Evolutionary conservation across 805 yeast genomes (phyloP).

Genomic region (Candida anglica): DNA sequence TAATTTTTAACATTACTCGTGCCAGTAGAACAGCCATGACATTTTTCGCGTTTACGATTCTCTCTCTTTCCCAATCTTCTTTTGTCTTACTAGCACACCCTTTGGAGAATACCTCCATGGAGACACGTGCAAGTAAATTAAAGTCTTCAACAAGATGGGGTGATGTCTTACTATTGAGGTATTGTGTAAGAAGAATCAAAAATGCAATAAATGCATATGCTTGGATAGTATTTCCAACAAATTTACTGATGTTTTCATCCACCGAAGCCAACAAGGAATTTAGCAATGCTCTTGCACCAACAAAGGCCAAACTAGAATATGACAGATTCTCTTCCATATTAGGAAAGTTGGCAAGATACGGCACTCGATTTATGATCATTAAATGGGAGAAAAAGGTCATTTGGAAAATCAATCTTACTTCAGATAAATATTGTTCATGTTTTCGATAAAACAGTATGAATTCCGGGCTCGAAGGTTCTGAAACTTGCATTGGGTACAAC

Average conservation of each 20-base stretch:
- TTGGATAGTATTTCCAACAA: conserved; percentile 15
- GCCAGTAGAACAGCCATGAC: conserved; percentile 14
- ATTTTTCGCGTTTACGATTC: conserved; percentile 4
- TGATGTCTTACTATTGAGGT: background rate
- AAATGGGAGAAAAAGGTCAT: conserved; percentile 22
- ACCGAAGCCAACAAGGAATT: conserved; percentile 12
- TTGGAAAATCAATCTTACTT: conserved; percentile 12
- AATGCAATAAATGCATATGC: conserved; percentile 21
- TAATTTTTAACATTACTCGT: conserved; percentile 19
- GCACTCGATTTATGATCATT: conserved; percentile 23
- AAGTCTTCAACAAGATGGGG: background rate
- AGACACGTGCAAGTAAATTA: background rate
- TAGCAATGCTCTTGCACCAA: conserved; percentile 24
- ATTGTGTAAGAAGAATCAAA: conserved; percentile 17
- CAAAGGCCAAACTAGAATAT: conserved; percentile 18
- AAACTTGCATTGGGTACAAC: conserved; percentile 7
- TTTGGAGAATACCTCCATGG: conserved; percentile 2
- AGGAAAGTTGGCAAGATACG: conserved; percentile 14
- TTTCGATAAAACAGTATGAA: background rate
- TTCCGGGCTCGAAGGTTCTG: background rate
- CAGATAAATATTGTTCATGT: background rate
- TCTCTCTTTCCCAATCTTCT: conserved; percentile 3
- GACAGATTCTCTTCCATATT: conserved; percentile 10
- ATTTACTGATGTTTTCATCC: conserved; percentile 9
- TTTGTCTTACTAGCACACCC: background rate